Base-by-base conservation (phyloP, 345 rosid species). In the Gossypium bickii region DNA sequence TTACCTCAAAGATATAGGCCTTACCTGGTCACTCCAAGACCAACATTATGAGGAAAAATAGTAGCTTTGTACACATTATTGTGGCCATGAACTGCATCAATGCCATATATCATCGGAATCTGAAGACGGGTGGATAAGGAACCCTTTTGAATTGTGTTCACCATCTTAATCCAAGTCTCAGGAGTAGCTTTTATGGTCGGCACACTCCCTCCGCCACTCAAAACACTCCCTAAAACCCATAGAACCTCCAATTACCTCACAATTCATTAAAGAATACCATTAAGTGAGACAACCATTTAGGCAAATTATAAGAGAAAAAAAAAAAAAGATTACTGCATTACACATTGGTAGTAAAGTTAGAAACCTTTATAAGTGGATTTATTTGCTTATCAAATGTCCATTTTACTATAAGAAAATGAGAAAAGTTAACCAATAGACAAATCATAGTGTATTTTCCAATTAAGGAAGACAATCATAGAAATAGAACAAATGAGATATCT, bases 31-130 rank as follows among this genome's bases (percentile, higher is more conserved):
- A 86, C 95, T 67, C 98, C 98, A 70, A 93, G 94, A 8, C 93
- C 98, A 4, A 93, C 78, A 65, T 93, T 93, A 73, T 93, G 98
- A 1, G 98, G 97, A 76, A 93, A 93, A 68, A 93, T 85, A n/a
- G 98, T 93, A 29, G 98, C 91, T 1, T 86, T 86, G 44, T 87
- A 93, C 24, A 91, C 98, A 53, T 85, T 91, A 84, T 87, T 89
- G 82, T 93, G 93, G 69, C 98, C 98, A 17, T 93, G 98, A 78
- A 93, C 98, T 65, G 98, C 97, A 80, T 93, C 97, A 12, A 91
- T 93, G 10, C 98, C 98, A 12, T 93, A 93, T 58, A 93, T 89
- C 95, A 91, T 89, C 0, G 98, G 98, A 74, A 93, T 93, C 17
- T 91, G 90, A 8, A 93, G 89, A 22, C 91, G 88, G 18, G 90